Conservation (phyloP, 2,329 filamentous ascomycete genomes). For the Diaporthe ampelina region DNA sequence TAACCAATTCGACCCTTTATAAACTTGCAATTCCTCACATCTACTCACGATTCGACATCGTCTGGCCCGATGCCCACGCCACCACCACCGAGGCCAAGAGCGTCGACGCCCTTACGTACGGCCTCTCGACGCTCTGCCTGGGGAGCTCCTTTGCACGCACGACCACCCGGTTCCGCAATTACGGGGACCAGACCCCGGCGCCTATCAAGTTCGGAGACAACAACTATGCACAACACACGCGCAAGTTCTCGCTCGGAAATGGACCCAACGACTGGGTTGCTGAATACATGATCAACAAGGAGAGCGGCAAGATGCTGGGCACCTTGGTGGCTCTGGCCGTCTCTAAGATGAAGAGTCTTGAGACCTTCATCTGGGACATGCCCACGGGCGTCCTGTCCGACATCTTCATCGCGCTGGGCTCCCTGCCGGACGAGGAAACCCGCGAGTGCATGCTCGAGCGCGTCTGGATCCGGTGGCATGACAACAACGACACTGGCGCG, state of each 20-base stretch:
- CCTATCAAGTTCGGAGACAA: slow-evolving; percentile 60
- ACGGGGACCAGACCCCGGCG: slow-evolving; percentile 40
- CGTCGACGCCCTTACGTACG: slow-evolving; percentile 87
- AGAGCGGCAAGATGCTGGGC: slow-evolving; percentile 90
- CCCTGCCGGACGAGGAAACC: slow-evolving; percentile 73
- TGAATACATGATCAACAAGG: slow-evolving; percentile 86
- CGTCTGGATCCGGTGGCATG: slow-evolving; percentile 87
- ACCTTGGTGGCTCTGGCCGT: slow-evolving; percentile 84
- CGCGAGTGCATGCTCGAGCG: slow-evolving; percentile 76
- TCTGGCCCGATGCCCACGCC: slow-evolving; percentile 82
- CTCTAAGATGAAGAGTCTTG: slow-evolving; percentile 85
- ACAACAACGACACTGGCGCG: slow-evolving; percentile 70
- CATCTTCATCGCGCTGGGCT: slow-evolving; percentile 84
- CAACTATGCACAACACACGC: slow-evolving; percentile 82
- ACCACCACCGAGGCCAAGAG: slow-evolving; percentile 76
- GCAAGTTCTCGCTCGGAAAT: slow-evolving; percentile 89
- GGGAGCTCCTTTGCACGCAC: slow-evolving; percentile 63
- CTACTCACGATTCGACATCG: slow-evolving; percentile 88
- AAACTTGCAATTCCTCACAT: slow-evolving; percentile 82
- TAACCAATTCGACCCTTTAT: slow-evolving; percentile 84
- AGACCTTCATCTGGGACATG: slow-evolving; percentile 91
- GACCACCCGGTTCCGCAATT: slow-evolving; percentile 52
- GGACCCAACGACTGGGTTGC: slow-evolving; percentile 83
- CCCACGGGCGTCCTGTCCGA: slow-evolving; percentile 85
- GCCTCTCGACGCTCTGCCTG: slow-evolving; percentile 83